Evolutionary conservation across 2,329 filamentous ascomycete genomes (phyloP), one percentile per base, ranked within the genome.

Genomic region (Thermomyces lanuginosus): DNA sequence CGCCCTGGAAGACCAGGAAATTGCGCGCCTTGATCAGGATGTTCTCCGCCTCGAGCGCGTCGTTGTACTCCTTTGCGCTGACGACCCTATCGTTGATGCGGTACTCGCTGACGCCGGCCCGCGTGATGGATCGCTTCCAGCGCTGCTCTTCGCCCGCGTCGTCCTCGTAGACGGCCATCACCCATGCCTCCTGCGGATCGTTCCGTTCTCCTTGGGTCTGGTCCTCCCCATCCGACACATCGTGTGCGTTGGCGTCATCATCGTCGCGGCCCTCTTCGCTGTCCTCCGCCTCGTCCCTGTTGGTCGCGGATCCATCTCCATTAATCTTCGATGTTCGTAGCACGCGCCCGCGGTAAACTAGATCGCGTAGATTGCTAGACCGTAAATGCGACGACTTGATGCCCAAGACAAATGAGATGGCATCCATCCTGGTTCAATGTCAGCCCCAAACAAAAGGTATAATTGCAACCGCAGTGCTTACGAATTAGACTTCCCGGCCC

Each of bases 401-500:
- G 39, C 89, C 89, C 31, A 98, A 70, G 33, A 98, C 89, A 56
- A 98, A 98, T 39, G 89, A 98, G 42, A 98, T 98, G 41, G 89
- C 89, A 53, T 98, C 89, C 89, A 98, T 98, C 33, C 81, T 91
- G 45, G 12, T 38, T 20, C 10, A 22, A 52, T 43, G 37, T 15
- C 8, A 12, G 11, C 10, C 18, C 12, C 21, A 11, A 8, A 23
- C 21, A 2, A 15, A 16, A 11, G 2, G 13, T 4, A 19, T n/a
- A 12, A 16, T 18, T 8, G 17, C 23, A 23, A 9, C 8, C 13
- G 14, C 7, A 8, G 6, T 9, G 16, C 24, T 63, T 74, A 86
- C 80, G 84, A 92, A 54, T 98, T 98, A 11, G 89, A 98, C 57
- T 98, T 98, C 38, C 89, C 89, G 18, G 89, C 95, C 63, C 89